Conservation (phyloP, 805 yeast genomes). For the Metschnikowia gelsemii region DNA sequence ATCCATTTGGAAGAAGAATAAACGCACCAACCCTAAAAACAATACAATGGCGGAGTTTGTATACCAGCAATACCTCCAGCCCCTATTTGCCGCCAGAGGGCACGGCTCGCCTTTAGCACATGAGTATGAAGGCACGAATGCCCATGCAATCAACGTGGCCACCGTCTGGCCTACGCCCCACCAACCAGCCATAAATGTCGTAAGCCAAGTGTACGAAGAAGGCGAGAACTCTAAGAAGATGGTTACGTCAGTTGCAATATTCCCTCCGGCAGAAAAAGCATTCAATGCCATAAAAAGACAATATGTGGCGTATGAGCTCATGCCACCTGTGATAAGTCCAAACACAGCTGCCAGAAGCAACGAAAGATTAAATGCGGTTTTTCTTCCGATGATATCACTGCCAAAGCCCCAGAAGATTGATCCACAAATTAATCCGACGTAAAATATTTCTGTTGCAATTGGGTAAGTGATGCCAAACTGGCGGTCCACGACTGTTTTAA, state of each 20-base stretch:
- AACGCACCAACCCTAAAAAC: constrained; percentile 8
- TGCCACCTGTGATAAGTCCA: constrained; percentile 55
- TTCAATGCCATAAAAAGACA: constrained; percentile 48
- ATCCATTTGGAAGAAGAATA: constrained; percentile 8
- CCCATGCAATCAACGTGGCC: constrained; percentile 54
- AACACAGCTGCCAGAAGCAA: constrained; percentile 49
- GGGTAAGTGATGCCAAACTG: constrained; percentile 49
- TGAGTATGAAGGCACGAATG: constrained; percentile 42
- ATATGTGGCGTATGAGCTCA: constrained; percentile 49
- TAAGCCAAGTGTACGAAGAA: constrained; percentile 47
- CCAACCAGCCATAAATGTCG: constrained; percentile 49
- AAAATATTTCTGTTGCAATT: constrained; percentile 42
- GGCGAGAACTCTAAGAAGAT: constrained; percentile 56
- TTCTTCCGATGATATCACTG: constrained; percentile 56
- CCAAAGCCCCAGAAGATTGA: constrained; percentile 57
- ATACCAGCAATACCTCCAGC: constrained; percentile 18
- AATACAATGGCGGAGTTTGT: constrained; percentile 14
- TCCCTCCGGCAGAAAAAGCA: constrained; percentile 55
- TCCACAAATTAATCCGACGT: constrained; percentile 53
- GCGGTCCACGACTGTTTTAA: constrained; percentile 44
- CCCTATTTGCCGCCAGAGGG: constrained; percentile 10
- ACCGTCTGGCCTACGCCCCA: no score
- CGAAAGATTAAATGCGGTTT: constrained; percentile 50
- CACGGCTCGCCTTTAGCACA: constrained; percentile 29
- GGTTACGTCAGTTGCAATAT: constrained; percentile 53